A percentile compares a stretch with the other conserved stretches of the same genome.
phyloP scores from a whole-genome alignment of 768 basidiomycete genomes.

The Podaxis sp. region DNA sequence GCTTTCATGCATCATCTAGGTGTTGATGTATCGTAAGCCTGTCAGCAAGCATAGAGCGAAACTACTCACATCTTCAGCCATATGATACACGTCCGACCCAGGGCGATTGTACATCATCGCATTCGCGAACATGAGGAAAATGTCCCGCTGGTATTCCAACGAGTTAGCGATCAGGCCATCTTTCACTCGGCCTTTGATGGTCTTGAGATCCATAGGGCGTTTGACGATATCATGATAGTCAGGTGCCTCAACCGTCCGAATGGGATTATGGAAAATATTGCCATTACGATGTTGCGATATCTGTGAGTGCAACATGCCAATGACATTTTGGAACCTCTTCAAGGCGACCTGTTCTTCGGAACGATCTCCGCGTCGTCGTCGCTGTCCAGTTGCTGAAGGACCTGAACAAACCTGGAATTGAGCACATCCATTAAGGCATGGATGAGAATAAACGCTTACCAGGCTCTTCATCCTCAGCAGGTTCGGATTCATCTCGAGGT shows the following conservation, averaged over 20 bases:
- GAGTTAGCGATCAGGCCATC: conserved; percentile 81
- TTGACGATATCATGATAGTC: conserved; percentile 92
- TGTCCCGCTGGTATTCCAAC: conserved; percentile 86
- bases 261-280: conserved; percentile 88
- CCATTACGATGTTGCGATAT: conserved; percentile 87
- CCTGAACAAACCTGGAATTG: neutral
- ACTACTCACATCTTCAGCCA: conserved; percentile 86
- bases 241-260: conserved; percentile 84
- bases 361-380: conserved; percentile 25
- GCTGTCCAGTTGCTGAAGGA: conserved; percentile 8
- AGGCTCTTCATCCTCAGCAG: conserved; percentile 64
- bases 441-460: conserved; percentile 28
- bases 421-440: conserved; percentile 14
- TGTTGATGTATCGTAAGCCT: neutral
- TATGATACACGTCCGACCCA: conserved; percentile 79
- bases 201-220: conserved; percentile 95
- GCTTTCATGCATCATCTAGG: conserved; percentile 35
- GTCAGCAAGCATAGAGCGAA: neutral
- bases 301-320: conserved; percentile 76
- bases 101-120: conserved; percentile 96
- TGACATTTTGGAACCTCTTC: conserved; percentile 80
- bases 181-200: conserved; percentile 82
- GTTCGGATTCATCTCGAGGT: conserved; percentile 65
- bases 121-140: conserved; percentile 94
- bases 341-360: conserved; percentile 53